Base-by-base conservation (phyloP, 2,329 filamentous ascomycete species). In the Ophiognomonia clavigignenti-juglandacearum region DNA sequence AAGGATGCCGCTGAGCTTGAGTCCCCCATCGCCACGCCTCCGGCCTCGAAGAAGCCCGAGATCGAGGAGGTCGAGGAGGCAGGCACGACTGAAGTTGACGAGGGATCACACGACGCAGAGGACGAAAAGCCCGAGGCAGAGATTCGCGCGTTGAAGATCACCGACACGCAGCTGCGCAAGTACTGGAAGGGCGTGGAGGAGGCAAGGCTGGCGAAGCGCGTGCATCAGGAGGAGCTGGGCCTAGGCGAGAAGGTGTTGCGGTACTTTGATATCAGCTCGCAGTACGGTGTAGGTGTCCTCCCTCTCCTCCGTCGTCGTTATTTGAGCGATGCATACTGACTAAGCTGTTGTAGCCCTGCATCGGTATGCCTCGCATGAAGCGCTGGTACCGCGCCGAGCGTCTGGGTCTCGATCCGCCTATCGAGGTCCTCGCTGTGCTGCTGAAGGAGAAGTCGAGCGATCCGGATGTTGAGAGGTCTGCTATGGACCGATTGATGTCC, bases 201-300 rank as follows among this genome's bases (percentile, higher is more conserved):
- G 34, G 75, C 82, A 58, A 75, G 88, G 56, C 75, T 74, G 50
- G 80, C 87, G 16, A 78, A 79, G 35, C 72, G 85, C 57, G 82
- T 95, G 29, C 93, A 97, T 60, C 89, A 95, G 67, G 67, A 84
- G 57, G 83, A 75, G 3, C 62, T 97, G 56, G 77, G 73, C 10
- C 56, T 86, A 38, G 75, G 85, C 47, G 91, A 97, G 74, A 96
- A 92, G 72, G 82, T 97, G 22, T 67, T 97, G 59, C 75, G 92
- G 53, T 88, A 96, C 63, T 98, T 93, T 67, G 93, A 98, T 64
- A 85, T 95, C 55, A 93, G 85, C 60, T 88, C 80, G 51, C 88
- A 96, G 59, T 98, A 88, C 64, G 93, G 93, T 47, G 90, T 95
- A 80, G 72, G 87, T 82, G n/a, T 26, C 4, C 10, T 10, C 32